These are phyloP conservation scores for Lolium perenne DNA, from an alignment of 176 grass and related monocot genomes.

Conservation along the genomic window DNA sequence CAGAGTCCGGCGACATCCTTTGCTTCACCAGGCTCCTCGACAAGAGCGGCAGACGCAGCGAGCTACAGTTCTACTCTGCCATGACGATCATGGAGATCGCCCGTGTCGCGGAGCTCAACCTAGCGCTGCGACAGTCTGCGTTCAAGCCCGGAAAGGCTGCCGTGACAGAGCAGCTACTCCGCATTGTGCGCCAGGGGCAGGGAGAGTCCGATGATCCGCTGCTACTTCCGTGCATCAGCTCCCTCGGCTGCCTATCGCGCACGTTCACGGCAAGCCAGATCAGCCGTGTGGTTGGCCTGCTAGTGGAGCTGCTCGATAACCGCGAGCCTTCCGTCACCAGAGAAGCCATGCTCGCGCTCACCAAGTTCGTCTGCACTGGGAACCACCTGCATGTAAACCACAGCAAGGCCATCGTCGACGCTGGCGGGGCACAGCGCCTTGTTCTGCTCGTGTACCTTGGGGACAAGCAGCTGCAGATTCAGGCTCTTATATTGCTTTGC, in stretches of 20 bases:
- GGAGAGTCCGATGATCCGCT: constrained; percentile 54
- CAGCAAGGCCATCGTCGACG: constrained; percentile 68
- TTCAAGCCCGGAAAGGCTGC: constrained; percentile 83
- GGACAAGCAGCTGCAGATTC: constrained; percentile 63
- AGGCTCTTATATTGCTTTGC: constrained; percentile 76
- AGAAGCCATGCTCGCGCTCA: constrained; percentile 82
- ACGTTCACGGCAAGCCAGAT: constrained; percentile 81
- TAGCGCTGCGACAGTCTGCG: constrained; percentile 69
- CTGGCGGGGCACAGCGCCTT: constrained; percentile 65
- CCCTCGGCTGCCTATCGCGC: constrained; percentile 80
- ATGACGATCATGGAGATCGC: constrained; percentile 89
- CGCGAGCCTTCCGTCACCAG: constrained; percentile 53
- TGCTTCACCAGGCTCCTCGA: constrained; percentile 80
- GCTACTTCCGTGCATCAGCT: constrained; percentile 61
- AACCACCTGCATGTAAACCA: constrained; percentile 77
- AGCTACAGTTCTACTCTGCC: constrained; percentile 61
- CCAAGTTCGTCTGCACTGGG: constrained; percentile 76
- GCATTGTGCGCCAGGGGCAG: constrained; percentile 48
- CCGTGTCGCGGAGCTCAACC: constrained; percentile 68
- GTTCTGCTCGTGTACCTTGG: constrained; percentile 87
- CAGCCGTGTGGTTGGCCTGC: constrained; percentile 63
- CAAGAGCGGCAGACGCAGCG: constrained; percentile 37
- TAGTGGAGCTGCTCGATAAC: constrained; percentile 80
- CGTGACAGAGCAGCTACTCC: constrained; percentile 64
- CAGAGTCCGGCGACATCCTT: constrained; percentile 77